phyloP scores from a whole-genome alignment of 2,329 filamentous ascomycete species.

The Exophiala xenobiotica region DNA sequence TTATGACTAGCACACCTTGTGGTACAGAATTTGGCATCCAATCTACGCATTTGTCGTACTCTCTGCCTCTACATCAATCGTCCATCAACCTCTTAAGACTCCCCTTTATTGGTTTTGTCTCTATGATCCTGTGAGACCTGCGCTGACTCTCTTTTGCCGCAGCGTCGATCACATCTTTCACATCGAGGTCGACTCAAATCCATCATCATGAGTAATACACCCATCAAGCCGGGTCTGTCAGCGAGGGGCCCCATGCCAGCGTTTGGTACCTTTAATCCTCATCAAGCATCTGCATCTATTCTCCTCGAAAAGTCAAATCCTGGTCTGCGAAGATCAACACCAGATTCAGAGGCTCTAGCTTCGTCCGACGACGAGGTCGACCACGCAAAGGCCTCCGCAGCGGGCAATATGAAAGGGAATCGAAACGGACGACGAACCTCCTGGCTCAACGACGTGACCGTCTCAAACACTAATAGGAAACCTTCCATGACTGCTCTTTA shows the following conservation, averaged over 20 bases:
- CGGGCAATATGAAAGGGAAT: conserved; percentile 49
- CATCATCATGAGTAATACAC: conserved; percentile 25
- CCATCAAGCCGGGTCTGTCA: conserved; percentile 19
- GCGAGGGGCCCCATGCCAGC: conserved; percentile 28
- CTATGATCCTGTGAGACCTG: neutral
- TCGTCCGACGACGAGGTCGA: conserved; percentile 93
- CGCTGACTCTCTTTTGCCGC: conserved; percentile 6
- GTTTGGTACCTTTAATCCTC: conserved; percentile 29
- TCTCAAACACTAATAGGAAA: conserved; percentile 62
- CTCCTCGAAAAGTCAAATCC: conserved; percentile 72
- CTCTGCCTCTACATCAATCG: no score
- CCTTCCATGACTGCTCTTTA: conserved; percentile 72
- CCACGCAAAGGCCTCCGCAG: conserved; percentile 46
- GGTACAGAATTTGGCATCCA: no score
- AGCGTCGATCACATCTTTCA: conserved; percentile 2
- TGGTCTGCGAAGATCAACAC: conserved; percentile 74
- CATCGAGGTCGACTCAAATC: conserved; percentile 1
- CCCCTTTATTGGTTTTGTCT: neutral
- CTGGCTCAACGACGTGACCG: conserved; percentile 82
- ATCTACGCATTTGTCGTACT: no score
- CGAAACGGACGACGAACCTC: conserved; percentile 72
- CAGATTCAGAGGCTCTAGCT: conserved; percentile 88
- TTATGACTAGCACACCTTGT: no score
- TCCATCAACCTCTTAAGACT: no score
- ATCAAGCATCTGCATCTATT: conserved; percentile 60